Evolutionary conservation across 2,329 filamentous ascomycete genomes (phyloP).

Genomic region (Scedosporium dehoogii): DNA sequence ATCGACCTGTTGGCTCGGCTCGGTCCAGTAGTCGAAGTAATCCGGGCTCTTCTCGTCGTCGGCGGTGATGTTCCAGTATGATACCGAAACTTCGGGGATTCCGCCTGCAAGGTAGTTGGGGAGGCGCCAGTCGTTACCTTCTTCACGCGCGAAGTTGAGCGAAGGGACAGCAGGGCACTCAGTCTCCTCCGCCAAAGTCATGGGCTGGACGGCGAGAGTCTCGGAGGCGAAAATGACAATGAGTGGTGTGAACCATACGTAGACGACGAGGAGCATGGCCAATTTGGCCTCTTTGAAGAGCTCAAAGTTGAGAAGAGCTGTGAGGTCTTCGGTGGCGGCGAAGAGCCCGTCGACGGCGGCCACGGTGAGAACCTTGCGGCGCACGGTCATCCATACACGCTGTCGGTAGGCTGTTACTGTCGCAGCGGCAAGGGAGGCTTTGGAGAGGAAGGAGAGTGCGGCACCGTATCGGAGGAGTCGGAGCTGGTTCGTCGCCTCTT

Average conservation of each 20-base stretch:
- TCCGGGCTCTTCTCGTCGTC: slow-evolving; percentile 11
- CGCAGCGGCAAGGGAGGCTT: slow-evolving; percentile 23
- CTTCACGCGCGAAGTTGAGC: slow-evolving; percentile 24
- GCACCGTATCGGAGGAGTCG: slow-evolving; percentile 25
- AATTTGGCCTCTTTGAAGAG: slow-evolving; percentile 20
- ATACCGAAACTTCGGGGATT: slow-evolving; percentile 18
- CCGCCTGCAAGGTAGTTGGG: slow-evolving; percentile 17
- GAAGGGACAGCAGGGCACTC: slow-evolving; percentile 20
- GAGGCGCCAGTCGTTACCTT: slow-evolving; percentile 21
- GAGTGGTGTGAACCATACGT: slow-evolving; percentile 27
- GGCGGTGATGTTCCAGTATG: slow-evolving; percentile 21
- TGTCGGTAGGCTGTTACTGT: slow-evolving; percentile 18
- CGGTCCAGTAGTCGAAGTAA: slow-evolving; percentile 23
- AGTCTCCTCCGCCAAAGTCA: slow-evolving; percentile 12
- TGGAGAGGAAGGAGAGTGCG: slow-evolving; percentile 24
- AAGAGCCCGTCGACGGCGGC: slow-evolving; percentile 19
- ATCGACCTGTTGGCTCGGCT: slow-evolving; percentile 15
- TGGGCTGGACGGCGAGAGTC: slow-evolving; percentile 21
- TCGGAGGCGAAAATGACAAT: slow-evolving; percentile 28
- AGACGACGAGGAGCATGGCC: slow-evolving; percentile 22
- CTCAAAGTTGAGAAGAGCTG: slow-evolving; percentile 19
- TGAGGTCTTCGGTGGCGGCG: slow-evolving; percentile 21
- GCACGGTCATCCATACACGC: slow-evolving; percentile 15
- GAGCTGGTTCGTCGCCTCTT: slow-evolving; percentile 21
- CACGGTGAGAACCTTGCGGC: slow-evolving; percentile 12